phyloP scores from a whole-genome alignment of 306 rosid genomes.

The Astragalus membranaceus region DNA sequence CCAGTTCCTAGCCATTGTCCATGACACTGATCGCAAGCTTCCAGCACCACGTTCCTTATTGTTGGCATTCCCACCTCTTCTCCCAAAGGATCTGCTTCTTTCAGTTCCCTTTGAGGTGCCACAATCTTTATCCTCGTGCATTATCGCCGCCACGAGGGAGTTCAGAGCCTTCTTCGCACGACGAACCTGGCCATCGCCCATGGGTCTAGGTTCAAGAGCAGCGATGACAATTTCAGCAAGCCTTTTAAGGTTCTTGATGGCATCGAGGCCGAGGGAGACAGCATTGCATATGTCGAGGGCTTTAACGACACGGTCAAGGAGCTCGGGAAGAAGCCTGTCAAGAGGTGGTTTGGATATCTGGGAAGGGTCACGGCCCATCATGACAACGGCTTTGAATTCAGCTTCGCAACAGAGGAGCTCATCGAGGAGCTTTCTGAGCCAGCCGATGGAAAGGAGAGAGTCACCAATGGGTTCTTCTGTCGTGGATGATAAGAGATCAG shows the following conservation, averaged over 20 bases:
- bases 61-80: slow-evolving; percentile 18
- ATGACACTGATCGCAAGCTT: slow-evolving; percentile 42
- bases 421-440: slow-evolving; percentile 76
- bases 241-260: slow-evolving; percentile 59
- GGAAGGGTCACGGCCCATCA: slow-evolving; percentile 66
- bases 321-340: slow-evolving; percentile 67
- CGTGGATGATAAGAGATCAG: slow-evolving; percentile 41
- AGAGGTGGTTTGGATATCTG: slow-evolving; percentile 72
- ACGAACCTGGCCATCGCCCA: slow-evolving; percentile 87
- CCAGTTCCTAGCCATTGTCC: slow-evolving; percentile 80
- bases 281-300: slow-evolving; percentile 86
- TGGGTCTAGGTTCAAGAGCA: slow-evolving; percentile 51
- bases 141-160: slow-evolving; percentile 44
- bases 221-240: slow-evolving; percentile 69
- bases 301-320: slow-evolving; percentile 70
- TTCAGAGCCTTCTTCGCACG: slow-evolving; percentile 74
- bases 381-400: slow-evolving; percentile 74
- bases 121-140: slow-evolving; percentile 57
- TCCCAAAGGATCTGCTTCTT: slow-evolving; percentile 76
- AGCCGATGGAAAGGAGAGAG: slow-evolving; percentile 51
- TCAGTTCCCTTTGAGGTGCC: slow-evolving; percentile 42
- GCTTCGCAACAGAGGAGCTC: slow-evolving; percentile 85
- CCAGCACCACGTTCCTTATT: slow-evolving; percentile 35
- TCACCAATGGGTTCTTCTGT: slow-evolving; percentile 40
- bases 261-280: slow-evolving; percentile 62